A percentile compares a stretch with the other conserved stretches of the same genome.
phyloP scores from a whole-genome alignment of 805 yeast genomes.

The Ogataea nakhonphanomensis region DNA sequence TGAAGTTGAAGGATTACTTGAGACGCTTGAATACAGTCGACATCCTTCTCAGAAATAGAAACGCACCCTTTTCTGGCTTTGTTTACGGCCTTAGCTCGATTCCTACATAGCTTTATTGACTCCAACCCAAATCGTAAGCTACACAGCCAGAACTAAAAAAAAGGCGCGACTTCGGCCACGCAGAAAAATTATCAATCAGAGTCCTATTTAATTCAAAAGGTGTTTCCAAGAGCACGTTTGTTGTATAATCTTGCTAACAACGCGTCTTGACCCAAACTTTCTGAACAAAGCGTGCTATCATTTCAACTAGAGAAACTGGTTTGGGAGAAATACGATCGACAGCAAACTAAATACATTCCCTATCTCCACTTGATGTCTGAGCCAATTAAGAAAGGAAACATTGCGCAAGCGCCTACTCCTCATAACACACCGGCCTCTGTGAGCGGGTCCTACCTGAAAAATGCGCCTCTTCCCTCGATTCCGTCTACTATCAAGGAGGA shows the following conservation, averaged over 20 bases:
- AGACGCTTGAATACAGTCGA: too few relatives aligned
- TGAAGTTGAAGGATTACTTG: too few relatives aligned
- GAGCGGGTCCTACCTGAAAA: slow-evolving; percentile 66
- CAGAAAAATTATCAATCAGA: slow-evolving; percentile 6
- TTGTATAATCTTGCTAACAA: not conserved
- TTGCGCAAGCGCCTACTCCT: slow-evolving; percentile 94
- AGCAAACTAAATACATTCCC: not conserved
- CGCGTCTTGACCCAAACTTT: not conserved
- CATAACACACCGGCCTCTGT: slow-evolving; percentile 96
- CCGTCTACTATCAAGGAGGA: slow-evolving; percentile 75
- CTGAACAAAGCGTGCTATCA: not conserved
- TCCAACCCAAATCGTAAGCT: too few relatives aligned
- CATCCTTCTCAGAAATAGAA: too few relatives aligned
- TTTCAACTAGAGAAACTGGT: too few relatives aligned
- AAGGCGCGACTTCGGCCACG: slow-evolving; percentile 12
- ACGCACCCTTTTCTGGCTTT: too few relatives aligned
- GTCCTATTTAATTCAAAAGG: not conserved
- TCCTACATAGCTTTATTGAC: too few relatives aligned
- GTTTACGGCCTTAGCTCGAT: too few relatives aligned
- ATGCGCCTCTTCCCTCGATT: slow-evolving; percentile 54
- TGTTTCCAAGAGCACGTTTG: not conserved
- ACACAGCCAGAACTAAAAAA: slow-evolving; percentile 3
- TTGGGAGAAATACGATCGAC: not conserved
- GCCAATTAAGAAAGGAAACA: slow-evolving; percentile 80
- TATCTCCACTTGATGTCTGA: slow-evolving; percentile 56